phyloP scores from a whole-genome alignment of 202 grass and related monocot genomes.

The Bolboschoenoplectus hybrid region DNA sequence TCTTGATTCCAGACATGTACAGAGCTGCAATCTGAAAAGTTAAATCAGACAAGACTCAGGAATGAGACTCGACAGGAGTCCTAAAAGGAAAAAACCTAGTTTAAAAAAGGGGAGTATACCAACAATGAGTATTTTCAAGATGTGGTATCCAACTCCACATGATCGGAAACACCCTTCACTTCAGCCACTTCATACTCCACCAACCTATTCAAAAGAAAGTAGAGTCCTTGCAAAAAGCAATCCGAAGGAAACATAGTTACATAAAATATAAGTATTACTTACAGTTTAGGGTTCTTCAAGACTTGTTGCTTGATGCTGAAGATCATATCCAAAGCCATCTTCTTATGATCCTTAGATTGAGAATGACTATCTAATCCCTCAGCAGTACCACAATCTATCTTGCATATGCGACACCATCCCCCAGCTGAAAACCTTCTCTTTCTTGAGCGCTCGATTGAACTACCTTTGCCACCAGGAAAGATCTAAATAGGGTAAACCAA shows the following conservation, averaged over 20 bases:
- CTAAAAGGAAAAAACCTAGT: background rate
- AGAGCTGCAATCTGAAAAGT: conserved; percentile 17
- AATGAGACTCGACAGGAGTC: conserved; percentile 6
- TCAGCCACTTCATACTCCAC: conserved; percentile 17
- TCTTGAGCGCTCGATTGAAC: conserved; percentile 51
- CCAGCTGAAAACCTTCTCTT: conserved; percentile 48
- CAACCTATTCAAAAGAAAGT: conserved; percentile 40
- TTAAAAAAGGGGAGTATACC: background rate
- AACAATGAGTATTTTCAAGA: background rate
- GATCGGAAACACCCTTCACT: conserved; percentile 17
- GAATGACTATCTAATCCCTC: conserved; percentile 81
- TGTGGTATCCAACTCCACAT: background rate
- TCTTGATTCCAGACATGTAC: conserved; percentile 8
- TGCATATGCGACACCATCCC: conserved; percentile 94
- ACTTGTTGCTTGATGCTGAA: conserved; percentile 88
- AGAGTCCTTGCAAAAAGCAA: conserved; percentile 29
- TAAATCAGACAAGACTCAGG: conserved; percentile 2
- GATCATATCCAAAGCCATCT: conserved; percentile 81
- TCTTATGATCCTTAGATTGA: conserved; percentile 91
- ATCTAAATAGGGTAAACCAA: conserved; percentile 17
- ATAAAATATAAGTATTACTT: conserved; percentile 44
- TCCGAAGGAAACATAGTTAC: background rate
- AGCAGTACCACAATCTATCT: conserved; percentile 71
- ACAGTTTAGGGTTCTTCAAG: conserved; percentile 69
- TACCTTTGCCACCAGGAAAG: conserved; percentile 35